phyloP scores from a whole-genome alignment of 805 yeast genomes.

The Candida dendrica region DNA sequence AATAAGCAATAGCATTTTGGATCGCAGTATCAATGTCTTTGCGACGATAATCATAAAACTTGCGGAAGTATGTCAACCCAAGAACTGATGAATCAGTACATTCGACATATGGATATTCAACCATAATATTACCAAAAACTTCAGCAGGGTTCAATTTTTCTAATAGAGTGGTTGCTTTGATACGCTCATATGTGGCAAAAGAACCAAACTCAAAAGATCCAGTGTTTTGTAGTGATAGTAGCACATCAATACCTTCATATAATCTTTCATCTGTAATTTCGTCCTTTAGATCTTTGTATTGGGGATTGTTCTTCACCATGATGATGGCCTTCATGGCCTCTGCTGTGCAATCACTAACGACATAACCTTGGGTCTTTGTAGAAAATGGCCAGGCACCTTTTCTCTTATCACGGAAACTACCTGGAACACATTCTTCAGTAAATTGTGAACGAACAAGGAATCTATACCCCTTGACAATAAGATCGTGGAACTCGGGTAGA shows the following conservation, averaged over 20 bases:
- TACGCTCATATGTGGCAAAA: slow-evolving; percentile 84
- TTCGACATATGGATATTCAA: slow-evolving; percentile 96
- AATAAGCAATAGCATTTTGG: slow-evolving; percentile 64
- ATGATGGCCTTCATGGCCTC: slow-evolving; percentile 90
- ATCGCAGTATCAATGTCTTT: slow-evolving; percentile 66
- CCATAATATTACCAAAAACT: slow-evolving; percentile 97
- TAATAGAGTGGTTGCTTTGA: slow-evolving; percentile 69
- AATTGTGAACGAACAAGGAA: slow-evolving; percentile 83
- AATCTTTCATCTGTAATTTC: slow-evolving; percentile 51
- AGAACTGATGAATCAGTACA: slow-evolving; percentile 94
- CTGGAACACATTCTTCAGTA: slow-evolving; percentile 66
- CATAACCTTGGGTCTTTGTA: slow-evolving; percentile 92
- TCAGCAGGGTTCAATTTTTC: slow-evolving; percentile 92
- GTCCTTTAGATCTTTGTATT: slow-evolving; percentile 38
- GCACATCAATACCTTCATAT: slow-evolving; percentile 65
- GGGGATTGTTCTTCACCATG: slow-evolving; percentile 72
- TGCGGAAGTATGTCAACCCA: slow-evolving; percentile 75
- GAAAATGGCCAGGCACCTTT: slow-evolving; percentile 95
- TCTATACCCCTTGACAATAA: slow-evolving; percentile 57
- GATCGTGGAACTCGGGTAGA: slow-evolving; percentile 52
- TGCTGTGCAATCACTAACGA: slow-evolving; percentile 95
- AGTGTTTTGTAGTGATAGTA: slow-evolving; percentile 69
- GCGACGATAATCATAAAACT: slow-evolving; percentile 55
- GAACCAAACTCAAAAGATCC: slow-evolving; percentile 83
- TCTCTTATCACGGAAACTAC: slow-evolving; percentile 76